Evolutionary conservation across 2,329 filamentous ascomycete species (phyloP), one percentile per base, ranked within the genome.

Genomic region (Colletotrichum incanum): DNA sequence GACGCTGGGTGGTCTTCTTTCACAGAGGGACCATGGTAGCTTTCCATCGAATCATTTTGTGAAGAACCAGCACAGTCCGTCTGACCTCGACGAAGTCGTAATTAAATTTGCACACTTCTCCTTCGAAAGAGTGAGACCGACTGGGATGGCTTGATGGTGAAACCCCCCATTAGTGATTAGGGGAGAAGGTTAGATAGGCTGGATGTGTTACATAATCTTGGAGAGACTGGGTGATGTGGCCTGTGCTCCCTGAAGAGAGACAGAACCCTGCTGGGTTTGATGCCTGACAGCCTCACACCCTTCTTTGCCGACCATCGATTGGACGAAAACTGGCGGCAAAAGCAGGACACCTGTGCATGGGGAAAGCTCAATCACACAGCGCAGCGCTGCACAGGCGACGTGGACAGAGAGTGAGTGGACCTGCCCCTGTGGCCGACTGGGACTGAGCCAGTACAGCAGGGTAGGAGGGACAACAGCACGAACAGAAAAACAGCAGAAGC

Each of bases 321-420:
- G 71, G 71, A n/a, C 47, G 9, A 62, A 56, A 39, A 28, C 23
- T 71, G 66, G 70, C 70, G 70, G 66, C 47, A 72, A 72, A 28
- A 31, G 50, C 49, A 68, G 28, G 47, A 68, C 47, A 64, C 26
- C 34, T 54, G 31, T 45, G 59, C 37, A 14, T 55, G 18, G 49
- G 31, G 49, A 41, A 52, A 56, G 65, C 58, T 39, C 56, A 63
- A 23, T 50, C 56, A 67, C 45, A 52, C 37, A 52, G 50, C 18
- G 41, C 39, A 26, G 28, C n/a, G 16, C 37, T 28, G 47, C 8
- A 41, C 50, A 34, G 37, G 26, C 54, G 31, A 39, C 54, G 34
- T 31, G 39, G 39, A n/a, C 39, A 60, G 31, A 41, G 11, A 11
- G 5, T 23, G n/a, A 34, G 28, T 54, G 50, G 50, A 31, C 4